Evolutionary conservation across 2,329 filamentous ascomycete species (phyloP), one percentile per base, ranked within the genome.

Genomic region (Diaporthe humulicola): DNA sequence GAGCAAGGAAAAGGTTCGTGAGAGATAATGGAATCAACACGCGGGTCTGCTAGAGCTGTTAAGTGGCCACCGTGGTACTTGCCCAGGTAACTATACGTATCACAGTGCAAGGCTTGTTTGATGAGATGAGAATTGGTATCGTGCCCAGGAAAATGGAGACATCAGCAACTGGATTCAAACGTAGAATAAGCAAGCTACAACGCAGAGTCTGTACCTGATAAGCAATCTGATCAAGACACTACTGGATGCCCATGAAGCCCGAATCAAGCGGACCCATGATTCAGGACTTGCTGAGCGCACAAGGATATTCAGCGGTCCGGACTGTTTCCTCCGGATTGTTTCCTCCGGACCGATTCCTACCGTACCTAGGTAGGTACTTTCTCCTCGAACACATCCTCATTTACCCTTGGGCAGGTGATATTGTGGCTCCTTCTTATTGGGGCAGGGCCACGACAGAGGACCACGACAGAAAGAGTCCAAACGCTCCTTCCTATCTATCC

Each of bases 181-280:
- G 57, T 40, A 42, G 57, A 60, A 60, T 60, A 60, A 40, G 57
- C 57, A 40, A 60, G 57, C 57, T 60, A 28, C 12, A 60, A 60
- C 36, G 57, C 57, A 60, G 36, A 60, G 57, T 28, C 57, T 60
- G 57, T 38, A 40, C 57, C 36, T 60, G 12, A 60, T 60, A 28
- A 17, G 57, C 57, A 38, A 60, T 60, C 17, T 60, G 36, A 40
- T 60, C 57, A 40, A 40, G 57, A 40, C 57, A 60, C 33, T 40
- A 60, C 57, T 40, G 25, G 36, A 38, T 58, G n/a, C 22, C 57
- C n/a, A 40, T 60, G n/a, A 15, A 28, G 36, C 36, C 57, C 57
- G 57, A 40, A 60, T 40, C 57, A 60, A 28, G 57, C 57, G 36
- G 57, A 38, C 36, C 57, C 36, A 22, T 28, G 36, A 40, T 28